Base-by-base conservation (phyloP, 805 yeast genomes). In the Ogataea thermomethanolica region DNA sequence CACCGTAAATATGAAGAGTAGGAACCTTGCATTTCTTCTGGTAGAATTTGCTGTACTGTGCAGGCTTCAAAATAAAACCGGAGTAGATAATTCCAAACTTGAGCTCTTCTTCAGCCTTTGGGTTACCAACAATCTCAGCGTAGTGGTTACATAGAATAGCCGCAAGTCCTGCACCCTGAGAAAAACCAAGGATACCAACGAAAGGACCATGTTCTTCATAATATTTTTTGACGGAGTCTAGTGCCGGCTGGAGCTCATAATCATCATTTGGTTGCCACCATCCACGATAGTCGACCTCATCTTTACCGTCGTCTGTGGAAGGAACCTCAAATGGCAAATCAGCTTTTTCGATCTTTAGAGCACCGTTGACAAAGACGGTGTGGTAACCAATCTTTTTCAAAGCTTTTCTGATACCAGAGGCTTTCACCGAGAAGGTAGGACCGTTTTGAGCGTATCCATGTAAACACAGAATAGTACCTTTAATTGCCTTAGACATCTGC, bases 371-470 rank as follows among this genome's bases (percentile, higher is more conserved):
- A 61, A 84, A 91, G 15, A 79, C 76, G 28, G 87, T 71, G 53
- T 84, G 87, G 51, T 81, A 77, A 33, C 86, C 80, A 25, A 76
- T 69, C 41, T 65, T 64, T 55, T 76, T 73, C 44, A 93, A 66
- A 31, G 79, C 74, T 54, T 93, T 91, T 48, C 98, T 73, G 21
- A 91, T 72, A 3, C 95, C 97, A 2, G 95, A 81, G 0, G 96
- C 81, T 61, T 93, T 91, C 51, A 84, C 86, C 39, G 95, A 83
- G 64, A 91, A 91, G 10, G 82, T 72, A 29, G 82, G 73, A 6
- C 91, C 91, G 46, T 81, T 83, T 69, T 91, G 96, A 11, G 90
- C 78, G 62, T 81, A 89, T 0, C 99, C 98, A 50, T 91, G 99
- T 22, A 93, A 67, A 62, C 93, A 91, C n/a, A 91, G 68, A 21